Conservation (phyloP, 176 grass and related monocot genomes). For the Triticum timopheevii region DNA sequence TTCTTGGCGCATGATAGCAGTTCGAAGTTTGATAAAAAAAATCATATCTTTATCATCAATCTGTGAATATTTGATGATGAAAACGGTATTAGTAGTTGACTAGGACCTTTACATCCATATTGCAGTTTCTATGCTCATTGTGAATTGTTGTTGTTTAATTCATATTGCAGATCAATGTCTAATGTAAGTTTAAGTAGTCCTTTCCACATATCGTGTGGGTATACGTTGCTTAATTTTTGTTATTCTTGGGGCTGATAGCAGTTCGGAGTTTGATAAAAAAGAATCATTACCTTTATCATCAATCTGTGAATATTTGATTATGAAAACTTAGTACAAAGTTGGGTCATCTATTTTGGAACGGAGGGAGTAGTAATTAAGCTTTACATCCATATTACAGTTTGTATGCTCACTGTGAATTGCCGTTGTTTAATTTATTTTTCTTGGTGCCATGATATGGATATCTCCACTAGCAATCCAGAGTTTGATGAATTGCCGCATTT, state of each 20-base stretch:
- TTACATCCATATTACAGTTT: neutral
- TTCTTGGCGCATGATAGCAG: neutral
- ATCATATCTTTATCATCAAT: neutral
- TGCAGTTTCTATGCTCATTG: too few species aligned
- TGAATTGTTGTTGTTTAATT: too few species aligned
- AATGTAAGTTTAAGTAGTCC: too few species aligned
- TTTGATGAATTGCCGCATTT: slow-evolving; percentile 7
- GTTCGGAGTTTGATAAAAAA: neutral
- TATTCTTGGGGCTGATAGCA: neutral
- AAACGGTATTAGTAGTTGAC: neutral
- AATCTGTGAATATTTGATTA: neutral
- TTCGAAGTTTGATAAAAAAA: neutral
- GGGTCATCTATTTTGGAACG: too few species aligned
- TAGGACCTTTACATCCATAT: too few species aligned
- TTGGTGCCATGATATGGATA: neutral
- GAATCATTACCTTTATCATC: neutral
- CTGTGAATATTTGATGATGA: neutral
- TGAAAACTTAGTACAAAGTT: neutral
- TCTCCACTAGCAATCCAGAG: neutral
- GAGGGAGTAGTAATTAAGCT: too few species aligned
- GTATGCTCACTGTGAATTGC: neutral
- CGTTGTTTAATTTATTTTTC: neutral
- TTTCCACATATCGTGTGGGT: too few species aligned
- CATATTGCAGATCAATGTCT: too few species aligned
- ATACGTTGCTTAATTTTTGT: too few species aligned